These are phyloP conservation scores for Parastagonospora avenae DNA, from an alignment of 2,329 filamentous ascomycete species.

Conservation along the genomic window DNA sequence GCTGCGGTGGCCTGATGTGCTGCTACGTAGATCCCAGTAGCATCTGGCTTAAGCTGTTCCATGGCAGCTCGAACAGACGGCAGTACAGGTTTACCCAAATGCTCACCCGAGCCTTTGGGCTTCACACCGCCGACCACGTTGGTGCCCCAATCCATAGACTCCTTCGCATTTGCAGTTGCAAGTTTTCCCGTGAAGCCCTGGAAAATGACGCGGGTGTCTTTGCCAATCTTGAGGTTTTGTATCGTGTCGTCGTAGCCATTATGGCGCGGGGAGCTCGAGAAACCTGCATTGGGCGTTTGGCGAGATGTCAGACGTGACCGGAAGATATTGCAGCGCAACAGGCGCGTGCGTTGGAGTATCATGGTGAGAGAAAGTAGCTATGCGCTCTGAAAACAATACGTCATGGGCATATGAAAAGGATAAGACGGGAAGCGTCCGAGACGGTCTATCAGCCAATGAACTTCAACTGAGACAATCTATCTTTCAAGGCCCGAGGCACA, in stretches of 20 bases:
- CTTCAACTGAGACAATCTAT: not conserved
- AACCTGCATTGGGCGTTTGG: constrained; percentile 18
- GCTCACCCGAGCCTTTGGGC: constrained; percentile 71
- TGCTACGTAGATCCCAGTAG: constrained; percentile 79
- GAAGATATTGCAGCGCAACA: constrained; percentile 11
- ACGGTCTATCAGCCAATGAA: not conserved
- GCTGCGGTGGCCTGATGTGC: constrained; percentile 74
- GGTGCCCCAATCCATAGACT: constrained; percentile 78
- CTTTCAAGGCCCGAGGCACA: too few relatives aligned
- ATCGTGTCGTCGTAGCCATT: constrained; percentile 66
- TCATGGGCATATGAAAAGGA: constrained; percentile 3
- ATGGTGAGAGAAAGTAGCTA: constrained; percentile 10
- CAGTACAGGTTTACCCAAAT: constrained; percentile 74
- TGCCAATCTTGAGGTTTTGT: constrained; percentile 68
- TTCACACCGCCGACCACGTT: constrained; percentile 80
- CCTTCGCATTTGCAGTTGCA: constrained; percentile 76
- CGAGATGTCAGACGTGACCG: constrained; percentile 1
- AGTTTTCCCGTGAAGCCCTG: constrained; percentile 72
- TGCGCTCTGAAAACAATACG: constrained; percentile 7
- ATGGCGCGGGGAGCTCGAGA: constrained; percentile 35
- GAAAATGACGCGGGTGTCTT: constrained; percentile 70
- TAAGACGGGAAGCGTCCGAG: not conserved
- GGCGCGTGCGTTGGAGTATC: constrained; percentile 18
- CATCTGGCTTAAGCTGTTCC: constrained; percentile 73
- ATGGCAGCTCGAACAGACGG: constrained; percentile 72